phyloP scores from a whole-genome alignment of 23 red algal genomes.

The Gracilaria caudata region DNA sequence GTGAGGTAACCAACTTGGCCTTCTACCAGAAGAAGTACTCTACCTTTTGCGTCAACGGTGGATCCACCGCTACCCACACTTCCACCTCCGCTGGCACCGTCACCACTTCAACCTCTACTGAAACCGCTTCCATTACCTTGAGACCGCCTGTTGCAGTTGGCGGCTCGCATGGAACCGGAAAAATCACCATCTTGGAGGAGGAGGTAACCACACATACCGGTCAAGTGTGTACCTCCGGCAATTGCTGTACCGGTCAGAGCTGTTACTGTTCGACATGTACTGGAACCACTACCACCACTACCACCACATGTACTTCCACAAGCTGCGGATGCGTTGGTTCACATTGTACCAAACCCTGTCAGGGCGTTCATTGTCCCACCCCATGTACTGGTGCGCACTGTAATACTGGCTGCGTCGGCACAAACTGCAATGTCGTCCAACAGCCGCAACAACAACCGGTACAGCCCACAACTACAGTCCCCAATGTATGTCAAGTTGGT shows the following conservation, averaged over 20 bases:
- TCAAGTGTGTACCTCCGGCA: constrained; percentile 1
- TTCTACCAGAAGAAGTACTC: constrained; percentile 33
- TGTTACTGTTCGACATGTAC: background rate
- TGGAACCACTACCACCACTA: constrained; percentile 4
- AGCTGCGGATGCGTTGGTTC: background rate
- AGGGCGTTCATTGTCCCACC: constrained; percentile 1
- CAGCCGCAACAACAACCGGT: constrained; percentile 17
- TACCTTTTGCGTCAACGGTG: constrained; percentile 9
- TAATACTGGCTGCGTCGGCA: background rate
- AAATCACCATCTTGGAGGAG: constrained; percentile 28
- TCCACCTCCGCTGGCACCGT: background rate
- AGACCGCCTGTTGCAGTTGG: background rate
- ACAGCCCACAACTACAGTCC: background rate
- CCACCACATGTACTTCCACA: constrained; percentile 8
- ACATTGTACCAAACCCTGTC: constrained; percentile 21
- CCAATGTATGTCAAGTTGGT: background rate
- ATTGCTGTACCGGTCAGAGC: constrained; percentile 27
- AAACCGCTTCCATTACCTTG: constrained; percentile 6
- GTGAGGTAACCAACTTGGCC: constrained; percentile 42
- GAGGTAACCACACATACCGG: constrained; percentile 18
- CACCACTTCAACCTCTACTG: background rate
- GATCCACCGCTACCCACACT: background rate
- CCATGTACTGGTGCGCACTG: constrained; percentile 1
- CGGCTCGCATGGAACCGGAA: constrained; percentile 33
- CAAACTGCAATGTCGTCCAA: background rate